Percentiles rank a stretch among this genome's conserved stretches.
phyloP scores from a whole-genome alignment of 1,139 yeast species.

The Zygosaccharomyces sapae region DNA sequence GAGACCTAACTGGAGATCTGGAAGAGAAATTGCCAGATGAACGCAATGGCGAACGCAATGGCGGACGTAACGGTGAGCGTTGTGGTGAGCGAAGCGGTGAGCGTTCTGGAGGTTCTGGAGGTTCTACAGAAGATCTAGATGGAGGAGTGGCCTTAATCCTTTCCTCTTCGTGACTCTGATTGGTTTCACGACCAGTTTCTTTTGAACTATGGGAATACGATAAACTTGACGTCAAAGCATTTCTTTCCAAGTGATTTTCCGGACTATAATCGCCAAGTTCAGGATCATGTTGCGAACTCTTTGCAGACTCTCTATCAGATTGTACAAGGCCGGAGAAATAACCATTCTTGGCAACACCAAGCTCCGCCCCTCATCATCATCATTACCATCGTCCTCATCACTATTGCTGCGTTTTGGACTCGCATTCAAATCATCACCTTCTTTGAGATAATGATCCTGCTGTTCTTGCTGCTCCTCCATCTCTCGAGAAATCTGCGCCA shows the following conservation, averaged over 20 bases:
- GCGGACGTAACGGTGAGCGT: no score
- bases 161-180: not conserved
- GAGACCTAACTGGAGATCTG: not conserved
- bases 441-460: not conserved
- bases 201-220: conserved; percentile 3
- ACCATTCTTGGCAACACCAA: conserved; percentile 23
- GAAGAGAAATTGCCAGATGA: no score
- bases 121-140: not conserved
- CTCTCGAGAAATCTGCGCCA: conserved; percentile 34
- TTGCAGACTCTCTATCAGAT: conserved; percentile 1
- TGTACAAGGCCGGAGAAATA: conserved; percentile 19
- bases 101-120: not conserved
- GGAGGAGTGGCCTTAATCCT: conserved; percentile 2
- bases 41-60: no score
- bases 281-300: not conserved
- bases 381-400: conserved; percentile 3
- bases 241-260: not conserved
- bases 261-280: conserved; percentile 1
- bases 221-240: conserved; percentile 1
- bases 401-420: not conserved
- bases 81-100: not conserved
- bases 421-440: conserved; percentile 6
- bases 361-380: conserved; percentile 16
- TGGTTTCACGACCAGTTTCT: conserved; percentile 2
- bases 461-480: conserved; percentile 25